Percentiles rank a stretch among this genome's conserved stretches.
These are phyloP conservation scores for Nemania serpens DNA, from an alignment of 2,329 filamentous ascomycete species.

Conservation along the genomic window DNA sequence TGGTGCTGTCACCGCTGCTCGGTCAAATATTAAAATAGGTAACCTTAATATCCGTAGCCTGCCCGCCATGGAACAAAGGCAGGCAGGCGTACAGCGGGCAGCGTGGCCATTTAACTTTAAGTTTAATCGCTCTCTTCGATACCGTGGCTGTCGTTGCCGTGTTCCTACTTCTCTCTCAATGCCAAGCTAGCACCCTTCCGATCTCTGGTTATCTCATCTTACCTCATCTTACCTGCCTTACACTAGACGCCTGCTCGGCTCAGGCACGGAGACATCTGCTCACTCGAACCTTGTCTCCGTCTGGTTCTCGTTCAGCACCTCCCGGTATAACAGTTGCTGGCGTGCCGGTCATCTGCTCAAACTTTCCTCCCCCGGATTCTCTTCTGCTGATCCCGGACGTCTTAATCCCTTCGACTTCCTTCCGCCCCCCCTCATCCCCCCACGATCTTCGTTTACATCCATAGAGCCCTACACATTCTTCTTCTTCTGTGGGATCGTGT, in stretches of 20 bases:
- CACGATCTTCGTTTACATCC: not conserved
- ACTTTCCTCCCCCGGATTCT: constrained; percentile 8
- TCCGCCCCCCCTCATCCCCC: not conserved
- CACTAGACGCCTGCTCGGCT: constrained; percentile 21
- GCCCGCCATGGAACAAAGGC: constrained; percentile 35
- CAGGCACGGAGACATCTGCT: constrained; percentile 20
- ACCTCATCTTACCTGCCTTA: constrained; percentile 33
- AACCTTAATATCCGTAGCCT: constrained; percentile 40
- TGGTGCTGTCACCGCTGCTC: constrained; percentile 41
- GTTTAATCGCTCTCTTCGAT: constrained; percentile 31
- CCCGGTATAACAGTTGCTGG: constrained; percentile 11
- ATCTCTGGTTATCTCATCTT: constrained; percentile 33
- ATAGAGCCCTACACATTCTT: constrained; percentile 10
- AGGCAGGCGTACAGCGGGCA: constrained; percentile 17
- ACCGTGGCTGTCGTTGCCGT: constrained; percentile 4
- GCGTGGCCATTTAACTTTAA: constrained; percentile 17
- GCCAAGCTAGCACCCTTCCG: constrained; percentile 33
- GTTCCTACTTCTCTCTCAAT: constrained; percentile 23
- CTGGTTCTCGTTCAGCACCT: constrained; percentile 14
- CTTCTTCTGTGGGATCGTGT: constrained; percentile 20
- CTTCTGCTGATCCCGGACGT: constrained; percentile 24
- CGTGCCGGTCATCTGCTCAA: not conserved
- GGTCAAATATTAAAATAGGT: constrained; percentile 39
- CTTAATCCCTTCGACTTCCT: constrained; percentile 23
- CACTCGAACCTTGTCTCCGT: constrained; percentile 16